Evolutionary conservation across 768 basidiomycete genomes (phyloP).

Genomic region (Lepiota subincarnata): DNA sequence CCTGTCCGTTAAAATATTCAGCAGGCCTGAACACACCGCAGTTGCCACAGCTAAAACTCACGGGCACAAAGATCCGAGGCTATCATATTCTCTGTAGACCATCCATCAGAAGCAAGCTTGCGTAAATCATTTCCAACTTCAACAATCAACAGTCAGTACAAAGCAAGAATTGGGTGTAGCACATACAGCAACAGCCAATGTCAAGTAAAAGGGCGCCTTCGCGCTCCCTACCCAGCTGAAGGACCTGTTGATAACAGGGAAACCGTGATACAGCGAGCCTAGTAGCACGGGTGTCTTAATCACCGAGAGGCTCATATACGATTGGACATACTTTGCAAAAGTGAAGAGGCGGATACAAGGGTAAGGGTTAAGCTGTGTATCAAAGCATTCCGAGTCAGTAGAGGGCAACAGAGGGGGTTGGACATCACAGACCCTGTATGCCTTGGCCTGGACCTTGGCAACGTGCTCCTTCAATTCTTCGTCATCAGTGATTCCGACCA

Average conservation of each 20-base stretch:
- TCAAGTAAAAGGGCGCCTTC: conserved; percentile 34
- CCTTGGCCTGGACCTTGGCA: conserved; percentile 25
- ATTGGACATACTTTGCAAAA: conserved; percentile 26
- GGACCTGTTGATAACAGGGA: conserved; percentile 28
- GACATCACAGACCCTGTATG: conserved; percentile 20
- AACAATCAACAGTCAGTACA: not conserved
- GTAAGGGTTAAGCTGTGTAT: conserved; percentile 25
- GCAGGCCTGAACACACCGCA: not conserved
- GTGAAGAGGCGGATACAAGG: conserved; percentile 33
- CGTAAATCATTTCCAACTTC: conserved; percentile 39
- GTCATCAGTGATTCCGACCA: conserved; percentile 26
- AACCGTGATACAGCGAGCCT: conserved; percentile 30
- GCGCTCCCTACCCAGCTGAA: conserved; percentile 21
- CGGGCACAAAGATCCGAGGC: conserved; percentile 32
- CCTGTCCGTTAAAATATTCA: conserved; percentile 25
- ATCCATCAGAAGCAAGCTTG: conserved; percentile 36
- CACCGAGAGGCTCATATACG: not conserved
- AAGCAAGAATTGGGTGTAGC: not conserved
- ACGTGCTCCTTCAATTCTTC: conserved; percentile 29
- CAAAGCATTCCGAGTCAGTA: not conserved
- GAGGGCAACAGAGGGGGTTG: too few relatives aligned
- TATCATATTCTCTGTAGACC: conserved; percentile 30
- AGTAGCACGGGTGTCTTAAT: not conserved
- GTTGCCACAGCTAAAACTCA: not conserved
- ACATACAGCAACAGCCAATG: conserved; percentile 40